phyloP scores from a whole-genome alignment of 106 monocot genomes.

The Allium fistulosum region DNA sequence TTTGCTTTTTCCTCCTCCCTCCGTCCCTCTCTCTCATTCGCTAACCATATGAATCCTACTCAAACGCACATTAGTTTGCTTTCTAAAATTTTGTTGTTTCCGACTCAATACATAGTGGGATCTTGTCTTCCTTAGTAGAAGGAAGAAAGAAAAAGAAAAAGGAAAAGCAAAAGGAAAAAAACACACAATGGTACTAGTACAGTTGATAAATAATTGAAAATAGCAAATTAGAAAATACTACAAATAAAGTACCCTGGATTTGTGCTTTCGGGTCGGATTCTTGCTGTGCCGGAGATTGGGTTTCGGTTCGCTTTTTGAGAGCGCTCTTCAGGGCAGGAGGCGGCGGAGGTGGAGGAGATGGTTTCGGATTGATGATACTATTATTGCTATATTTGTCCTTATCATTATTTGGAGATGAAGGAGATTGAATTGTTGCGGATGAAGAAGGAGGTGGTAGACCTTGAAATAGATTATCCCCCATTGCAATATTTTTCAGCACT shows the following conservation, averaged over 20 bases:
- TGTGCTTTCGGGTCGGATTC: not conserved
- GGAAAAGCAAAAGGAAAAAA: not conserved
- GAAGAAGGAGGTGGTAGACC: constrained; percentile 18
- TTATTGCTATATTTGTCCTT: no score
- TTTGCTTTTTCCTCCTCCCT: no score
- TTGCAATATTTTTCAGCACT: not conserved
- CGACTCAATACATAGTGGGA: no score
- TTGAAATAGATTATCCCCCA: constrained; percentile 15
- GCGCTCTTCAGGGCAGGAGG: constrained; percentile 17
- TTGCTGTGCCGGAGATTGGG: not conserved
- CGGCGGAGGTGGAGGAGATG: not conserved
- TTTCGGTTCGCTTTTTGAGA: not conserved
- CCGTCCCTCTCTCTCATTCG: no score
- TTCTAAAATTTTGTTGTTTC: no score
- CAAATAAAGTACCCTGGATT: not conserved
- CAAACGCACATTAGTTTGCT: no score
- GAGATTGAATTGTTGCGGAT: not conserved
- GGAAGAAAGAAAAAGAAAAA: not conserved
- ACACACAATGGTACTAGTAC: not conserved
- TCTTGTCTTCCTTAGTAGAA: not conserved
- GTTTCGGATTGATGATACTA: not conserved
- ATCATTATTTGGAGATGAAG: not conserved
- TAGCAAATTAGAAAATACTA: not conserved
- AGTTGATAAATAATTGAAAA: not conserved
- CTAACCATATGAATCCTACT: no score